Base-by-base conservation (phyloP, 176 grass and related monocot genomes). In the Bolboschoenus planiculmis region DNA sequence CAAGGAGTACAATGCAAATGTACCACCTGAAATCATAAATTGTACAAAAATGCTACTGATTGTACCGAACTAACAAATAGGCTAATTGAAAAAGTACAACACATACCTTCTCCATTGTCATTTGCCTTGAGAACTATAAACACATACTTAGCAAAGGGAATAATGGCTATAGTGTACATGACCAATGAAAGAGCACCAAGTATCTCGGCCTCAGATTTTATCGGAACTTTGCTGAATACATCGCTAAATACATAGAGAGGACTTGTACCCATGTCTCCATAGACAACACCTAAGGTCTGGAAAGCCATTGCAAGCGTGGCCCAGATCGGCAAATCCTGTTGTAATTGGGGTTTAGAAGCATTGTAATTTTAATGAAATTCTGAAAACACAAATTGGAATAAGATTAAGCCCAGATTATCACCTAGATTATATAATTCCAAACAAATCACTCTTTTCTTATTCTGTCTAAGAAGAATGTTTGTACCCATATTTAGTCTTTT, bases 101-200 rank as follows among this genome's bases (percentile, higher is more conserved):
- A 46, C 75, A 57, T 87, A 94, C 96, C 92, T 99, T 99, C 96
- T 0, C 96, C 92, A 47, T 91, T 93, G 86, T 99, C 96, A 18
- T 99, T 99, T 27, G 92, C 96, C 87, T 99, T 99, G 40, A 99
- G 89, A 3, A 99, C 96, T 65, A 99, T 93, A 20, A 95, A 99
- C 0, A 99, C 86, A 11, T 99, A 99, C 56, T 95, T 99, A 0
- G 86, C 82, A 7, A 99, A 99, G 16, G 96, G 96, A 83, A 95
- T 89, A 0, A 98, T 36, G 2, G 96, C 92, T 3, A 99, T 99
- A 1, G 96, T 95, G 91, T 99, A 99, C 89, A 95, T 90, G 71
- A 99, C 87, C 59, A 98, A 83, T 8, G 96, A 98, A 81, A 98
- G 89, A 31, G 96, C 96, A 8, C 96, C 96, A 24, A 98, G 55